phyloP scores from a whole-genome alignment of 2,329 filamentous ascomycete species.

The Neonectria faginata region DNA sequence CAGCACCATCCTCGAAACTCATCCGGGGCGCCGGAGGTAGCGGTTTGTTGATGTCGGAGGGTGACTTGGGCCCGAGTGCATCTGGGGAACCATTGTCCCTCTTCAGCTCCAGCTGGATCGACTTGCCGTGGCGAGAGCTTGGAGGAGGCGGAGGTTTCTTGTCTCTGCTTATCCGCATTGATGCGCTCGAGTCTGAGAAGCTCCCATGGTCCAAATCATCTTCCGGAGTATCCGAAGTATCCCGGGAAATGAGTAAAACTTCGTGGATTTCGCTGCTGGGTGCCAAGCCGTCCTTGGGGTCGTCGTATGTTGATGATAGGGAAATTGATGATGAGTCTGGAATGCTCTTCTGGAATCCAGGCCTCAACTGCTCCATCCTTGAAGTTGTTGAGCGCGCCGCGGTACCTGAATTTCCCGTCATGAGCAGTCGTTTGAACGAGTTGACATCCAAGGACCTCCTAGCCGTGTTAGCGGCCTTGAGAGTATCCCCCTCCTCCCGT shows the following conservation, averaged over 20 bases:
- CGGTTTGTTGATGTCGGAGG: slow-evolving; percentile 61
- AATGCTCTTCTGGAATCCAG: slow-evolving; percentile 17
- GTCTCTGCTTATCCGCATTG: slow-evolving; percentile 44
- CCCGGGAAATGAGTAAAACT: slow-evolving; percentile 38
- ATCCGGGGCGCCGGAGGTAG: slow-evolving; percentile 67
- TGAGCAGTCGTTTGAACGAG: slow-evolving; percentile 79
- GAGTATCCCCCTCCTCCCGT: slow-evolving; percentile 47
- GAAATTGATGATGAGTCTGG: slow-evolving; percentile 36
- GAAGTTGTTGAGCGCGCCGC: slow-evolving; percentile 23
- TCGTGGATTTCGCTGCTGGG: slow-evolving; percentile 35
- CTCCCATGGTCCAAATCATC: slow-evolving; percentile 38
- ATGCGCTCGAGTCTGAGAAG: slow-evolving; percentile 47
- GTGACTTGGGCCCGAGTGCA: slow-evolving; percentile 34
- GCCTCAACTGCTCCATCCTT: slow-evolving; percentile 27
- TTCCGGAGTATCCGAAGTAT: slow-evolving; percentile 38
- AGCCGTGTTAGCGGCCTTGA: slow-evolving; percentile 49
- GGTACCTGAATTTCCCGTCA: slow-evolving; percentile 73
- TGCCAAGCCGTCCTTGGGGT: slow-evolving; percentile 22
- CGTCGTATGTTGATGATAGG: slow-evolving; percentile 33
- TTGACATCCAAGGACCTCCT: slow-evolving; percentile 76
- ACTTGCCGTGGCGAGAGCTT: slow-evolving; percentile 81
- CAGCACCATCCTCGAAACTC: slow-evolving; percentile 60
- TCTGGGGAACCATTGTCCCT: slow-evolving; percentile 42
- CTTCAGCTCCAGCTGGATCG: slow-evolving; percentile 67
- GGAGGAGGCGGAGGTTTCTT: slow-evolving; percentile 78